phyloP scores from a whole-genome alignment of 2,329 filamentous ascomycete species.

The Truncatella angustata region DNA sequence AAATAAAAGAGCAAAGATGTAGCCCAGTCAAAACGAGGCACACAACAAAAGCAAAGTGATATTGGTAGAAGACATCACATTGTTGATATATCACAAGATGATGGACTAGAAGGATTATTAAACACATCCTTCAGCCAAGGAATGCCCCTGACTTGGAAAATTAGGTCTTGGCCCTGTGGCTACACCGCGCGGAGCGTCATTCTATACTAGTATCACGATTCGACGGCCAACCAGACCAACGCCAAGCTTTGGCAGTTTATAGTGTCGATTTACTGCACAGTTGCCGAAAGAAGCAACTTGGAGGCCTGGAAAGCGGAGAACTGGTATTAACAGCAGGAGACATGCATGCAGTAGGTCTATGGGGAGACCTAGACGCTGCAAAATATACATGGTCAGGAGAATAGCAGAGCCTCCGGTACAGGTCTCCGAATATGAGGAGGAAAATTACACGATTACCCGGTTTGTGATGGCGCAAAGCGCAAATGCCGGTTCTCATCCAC shows the following conservation, averaged over 20 bases:
- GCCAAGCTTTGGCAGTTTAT: too few species aligned
- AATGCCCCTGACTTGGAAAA: neutral
- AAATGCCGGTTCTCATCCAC: neutral
- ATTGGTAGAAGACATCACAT: neutral
- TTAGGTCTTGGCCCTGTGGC: too few species aligned
- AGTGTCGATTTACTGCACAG: neutral
- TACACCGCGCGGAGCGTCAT: too few species aligned
- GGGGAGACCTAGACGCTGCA: neutral
- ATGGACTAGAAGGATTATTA: too few species aligned
- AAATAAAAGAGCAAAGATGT: neutral
- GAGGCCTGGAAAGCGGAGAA: neutral
- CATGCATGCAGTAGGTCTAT: neutral
- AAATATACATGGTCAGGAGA: neutral
- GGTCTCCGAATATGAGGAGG: neutral
- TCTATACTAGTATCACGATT: too few species aligned
- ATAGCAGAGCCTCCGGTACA: neutral
- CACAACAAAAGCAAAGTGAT: neutral
- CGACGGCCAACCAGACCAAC: too few species aligned
- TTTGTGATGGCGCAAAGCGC: neutral
- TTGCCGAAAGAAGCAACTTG: neutral
- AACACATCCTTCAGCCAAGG: too few species aligned
- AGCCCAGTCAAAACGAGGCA: constrained; percentile 5
- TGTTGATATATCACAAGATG: neutral
- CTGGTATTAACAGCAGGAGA: neutral
- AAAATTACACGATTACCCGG: neutral